Conservation (phyloP, 75 land plant genomes). For the Picea glauca region DNA sequence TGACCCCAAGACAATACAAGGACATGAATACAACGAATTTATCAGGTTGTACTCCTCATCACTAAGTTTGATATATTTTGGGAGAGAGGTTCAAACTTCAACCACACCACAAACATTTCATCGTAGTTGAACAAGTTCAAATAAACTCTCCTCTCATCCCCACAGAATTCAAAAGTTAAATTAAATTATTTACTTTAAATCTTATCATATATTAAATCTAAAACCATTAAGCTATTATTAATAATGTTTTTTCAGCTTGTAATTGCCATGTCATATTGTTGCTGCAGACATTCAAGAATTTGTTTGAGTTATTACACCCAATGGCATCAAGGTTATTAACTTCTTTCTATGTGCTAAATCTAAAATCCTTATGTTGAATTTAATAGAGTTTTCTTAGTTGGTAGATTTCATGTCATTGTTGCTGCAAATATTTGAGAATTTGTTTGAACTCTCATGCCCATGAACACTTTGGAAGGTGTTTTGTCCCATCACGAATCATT, state of each 20-base stretch:
- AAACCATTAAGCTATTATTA: background rate
- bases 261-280: background rate
- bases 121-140: background rate
- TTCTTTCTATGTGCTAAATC: background rate
- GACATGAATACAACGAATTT: background rate
- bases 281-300: background rate
- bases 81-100: background rate
- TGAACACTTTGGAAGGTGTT: background rate
- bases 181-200: background rate
- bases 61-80: background rate
- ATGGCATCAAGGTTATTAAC: background rate
- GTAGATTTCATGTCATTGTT: background rate
- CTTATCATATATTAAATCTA: background rate
- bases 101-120: background rate
- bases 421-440: background rate
- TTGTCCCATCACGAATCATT: background rate
- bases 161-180: background rate
- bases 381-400: background rate
- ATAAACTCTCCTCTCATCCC: background rate
- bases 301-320: background rate
- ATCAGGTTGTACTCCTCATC: background rate
- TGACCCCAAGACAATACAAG: background rate
- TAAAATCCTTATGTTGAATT: background rate
- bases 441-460: background rate
- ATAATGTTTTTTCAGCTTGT: background rate